Conservation (phyloP, 75 land plant species). For the Pinus tabuliformis region DNA sequence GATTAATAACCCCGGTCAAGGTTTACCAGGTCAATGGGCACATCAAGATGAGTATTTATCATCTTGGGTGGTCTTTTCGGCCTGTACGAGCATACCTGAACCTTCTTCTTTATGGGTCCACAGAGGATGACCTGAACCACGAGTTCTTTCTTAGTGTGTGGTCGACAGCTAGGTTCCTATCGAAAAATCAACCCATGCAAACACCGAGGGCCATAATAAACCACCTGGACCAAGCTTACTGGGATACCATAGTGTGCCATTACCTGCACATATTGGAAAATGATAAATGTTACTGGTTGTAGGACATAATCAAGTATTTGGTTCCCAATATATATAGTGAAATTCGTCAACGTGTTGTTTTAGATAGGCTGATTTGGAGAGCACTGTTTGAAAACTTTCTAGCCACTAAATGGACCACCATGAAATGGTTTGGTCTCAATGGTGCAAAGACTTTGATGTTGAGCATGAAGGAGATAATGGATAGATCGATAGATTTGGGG, state of each 20-base stretch:
- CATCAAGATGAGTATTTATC: slow-evolving; percentile 88
- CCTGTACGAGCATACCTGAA: slow-evolving; percentile 69
- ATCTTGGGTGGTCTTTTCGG: slow-evolving; percentile 64
- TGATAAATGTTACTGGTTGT: slow-evolving; percentile 89
- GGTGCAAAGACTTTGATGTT: slow-evolving; percentile 94
- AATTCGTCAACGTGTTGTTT: slow-evolving; percentile 64
- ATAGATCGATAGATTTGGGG: slow-evolving; percentile 77
- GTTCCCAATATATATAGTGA: slow-evolving; percentile 40
- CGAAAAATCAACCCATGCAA: slow-evolving; percentile 82
- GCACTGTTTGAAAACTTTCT: slow-evolving; percentile 90
- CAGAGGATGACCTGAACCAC: slow-evolving; percentile 85
- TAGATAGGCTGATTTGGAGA: slow-evolving; percentile 92
- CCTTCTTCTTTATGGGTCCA: slow-evolving; percentile 72
- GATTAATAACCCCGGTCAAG: too few relatives aligned
- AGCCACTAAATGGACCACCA: slow-evolving; percentile 89
- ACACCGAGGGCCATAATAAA: slow-evolving; percentile 69
- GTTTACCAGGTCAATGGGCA: slow-evolving; percentile 58
- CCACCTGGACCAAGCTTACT: slow-evolving; percentile 90
- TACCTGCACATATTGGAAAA: slow-evolving; percentile 92
- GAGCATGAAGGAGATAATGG: slow-evolving; percentile 98
- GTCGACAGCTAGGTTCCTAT: slow-evolving; percentile 82
- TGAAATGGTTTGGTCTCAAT: slow-evolving; percentile 93
- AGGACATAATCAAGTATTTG: slow-evolving; percentile 83
- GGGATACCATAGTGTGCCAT: slow-evolving; percentile 85
- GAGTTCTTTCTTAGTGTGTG: slow-evolving; percentile 91